A percentile compares a stretch with the other conserved stretches of the same genome.
These are phyloP conservation scores for Geotrichum ghanense DNA, from an alignment of 805 yeast species.

Conservation along the genomic window DNA sequence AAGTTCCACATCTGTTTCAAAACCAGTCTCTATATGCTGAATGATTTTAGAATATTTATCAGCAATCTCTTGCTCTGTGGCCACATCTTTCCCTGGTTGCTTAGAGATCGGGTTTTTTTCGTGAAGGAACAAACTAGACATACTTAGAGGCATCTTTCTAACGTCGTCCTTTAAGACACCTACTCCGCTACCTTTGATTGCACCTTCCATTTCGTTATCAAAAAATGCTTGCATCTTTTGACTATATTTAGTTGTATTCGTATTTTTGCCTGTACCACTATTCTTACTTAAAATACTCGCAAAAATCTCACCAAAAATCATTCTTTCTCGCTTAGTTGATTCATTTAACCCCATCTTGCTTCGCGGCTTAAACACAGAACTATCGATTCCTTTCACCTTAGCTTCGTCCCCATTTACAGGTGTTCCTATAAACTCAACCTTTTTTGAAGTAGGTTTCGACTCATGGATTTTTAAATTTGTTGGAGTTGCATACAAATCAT, in stretches of 20 bases:
- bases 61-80: background rate
- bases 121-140: conserved; percentile 8
- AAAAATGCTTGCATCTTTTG: conserved; percentile 13
- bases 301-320: conserved; percentile 12
- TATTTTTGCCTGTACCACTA: background rate
- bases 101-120: background rate
- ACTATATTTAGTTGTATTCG: conserved; percentile 1
- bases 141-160: conserved; percentile 11
- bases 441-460: background rate
- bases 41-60: conserved; percentile 11
- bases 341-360: background rate
- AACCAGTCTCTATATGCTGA: conserved; percentile 13
- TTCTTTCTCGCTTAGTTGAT: conserved; percentile 13
- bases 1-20: conserved; percentile 18
- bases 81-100: background rate
- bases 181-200: conserved; percentile 5
- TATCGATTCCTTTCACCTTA: background rate
- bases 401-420: background rate
- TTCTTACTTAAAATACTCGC: conserved; percentile 12
- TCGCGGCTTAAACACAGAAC: background rate
- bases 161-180: conserved; percentile 12
- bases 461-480: background rate
- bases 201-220: conserved; percentile 4
- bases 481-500: conserved; percentile 1
- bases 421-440: background rate